phyloP scores from a whole-genome alignment of 2,329 filamentous ascomycete genomes.

The Xylaria sp. region DNA sequence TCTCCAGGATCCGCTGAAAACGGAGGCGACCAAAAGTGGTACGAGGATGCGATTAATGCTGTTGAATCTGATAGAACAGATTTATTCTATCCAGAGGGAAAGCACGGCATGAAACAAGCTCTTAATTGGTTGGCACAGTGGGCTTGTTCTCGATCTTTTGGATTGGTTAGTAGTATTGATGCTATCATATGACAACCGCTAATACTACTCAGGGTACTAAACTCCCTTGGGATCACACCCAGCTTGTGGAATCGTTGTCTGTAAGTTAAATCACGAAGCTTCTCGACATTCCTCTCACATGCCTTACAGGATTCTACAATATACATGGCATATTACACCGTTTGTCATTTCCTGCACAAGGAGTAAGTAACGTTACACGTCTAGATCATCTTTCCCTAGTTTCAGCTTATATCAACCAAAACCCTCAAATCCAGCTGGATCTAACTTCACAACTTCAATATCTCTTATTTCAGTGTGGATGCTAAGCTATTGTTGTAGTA shows the following conservation, averaged over 20 bases:
- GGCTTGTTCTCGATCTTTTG: conserved; percentile 93
- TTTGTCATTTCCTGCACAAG: conserved; percentile 75
- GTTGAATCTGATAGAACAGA: conserved; percentile 74
- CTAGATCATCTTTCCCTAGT: neutral
- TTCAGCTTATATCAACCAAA: neutral
- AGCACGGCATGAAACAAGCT: conserved; percentile 84
- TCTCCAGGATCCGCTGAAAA: conserved; percentile 28
- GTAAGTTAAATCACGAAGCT: conserved; percentile 9
- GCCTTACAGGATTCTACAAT: conserved; percentile 77
- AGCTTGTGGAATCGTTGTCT: conserved; percentile 91
- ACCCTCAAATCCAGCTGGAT: neutral
- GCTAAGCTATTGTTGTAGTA: conserved; percentile 21
- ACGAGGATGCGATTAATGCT: conserved; percentile 76
- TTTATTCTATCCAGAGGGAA: conserved; percentile 77
- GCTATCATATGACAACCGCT: conserved; percentile 1
- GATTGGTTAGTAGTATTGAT: conserved; percentile 61
- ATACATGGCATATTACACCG: conserved; percentile 86
- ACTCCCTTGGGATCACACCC: conserved; percentile 91
- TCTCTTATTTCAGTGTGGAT: neutral
- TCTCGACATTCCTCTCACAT: conserved; percentile 3
- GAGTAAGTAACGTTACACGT: conserved; percentile 66
- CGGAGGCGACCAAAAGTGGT: conserved; percentile 66
- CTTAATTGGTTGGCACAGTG: conserved; percentile 91
- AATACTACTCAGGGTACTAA: conserved; percentile 72
- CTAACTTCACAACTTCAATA: neutral